These are phyloP conservation scores for Acacia melanoxylon DNA, from an alignment of 306 rosid genomes.

Conservation along the genomic window DNA sequence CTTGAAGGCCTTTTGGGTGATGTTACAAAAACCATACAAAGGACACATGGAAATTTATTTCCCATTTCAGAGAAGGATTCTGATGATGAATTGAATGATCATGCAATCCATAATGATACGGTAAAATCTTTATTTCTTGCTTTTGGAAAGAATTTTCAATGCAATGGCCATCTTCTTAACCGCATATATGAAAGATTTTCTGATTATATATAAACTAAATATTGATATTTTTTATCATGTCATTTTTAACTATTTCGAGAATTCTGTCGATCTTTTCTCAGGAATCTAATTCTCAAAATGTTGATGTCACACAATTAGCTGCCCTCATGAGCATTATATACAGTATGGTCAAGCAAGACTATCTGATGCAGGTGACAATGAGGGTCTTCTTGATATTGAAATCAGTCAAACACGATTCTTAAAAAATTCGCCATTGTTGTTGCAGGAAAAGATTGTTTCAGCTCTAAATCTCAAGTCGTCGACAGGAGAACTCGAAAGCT, in stretches of 20 bases:
- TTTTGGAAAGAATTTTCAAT: conserved; percentile 3
- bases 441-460: conserved; percentile 72
- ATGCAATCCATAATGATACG: conserved; percentile 29
- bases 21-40: conserved; percentile 42
- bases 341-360: conserved; percentile 70
- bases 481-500: conserved; percentile 68
- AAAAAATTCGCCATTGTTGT: neutral
- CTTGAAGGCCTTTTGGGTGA: conserved; percentile 56
- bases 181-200: neutral
- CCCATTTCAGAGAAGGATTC: conserved; percentile 27
- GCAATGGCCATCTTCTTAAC: neutral
- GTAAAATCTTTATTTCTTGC: conserved; percentile 33
- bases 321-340: conserved; percentile 57
- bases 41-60: conserved; percentile 9
- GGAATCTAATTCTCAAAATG: conserved; percentile 40
- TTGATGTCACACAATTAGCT: conserved; percentile 46
- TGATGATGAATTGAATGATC: conserved; percentile 40
- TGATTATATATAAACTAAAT: neutral
- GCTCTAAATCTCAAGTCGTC: conserved; percentile 55
- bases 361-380: conserved; percentile 73
- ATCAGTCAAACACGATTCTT: conserved; percentile 4
- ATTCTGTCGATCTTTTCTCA: conserved; percentile 18
- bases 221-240: neutral
- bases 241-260: conserved; percentile 1
- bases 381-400: neutral